Evolutionary conservation across 2,329 filamentous ascomycete species (phyloP).

Genomic region (Myriosclerotinia duriaeana): DNA sequence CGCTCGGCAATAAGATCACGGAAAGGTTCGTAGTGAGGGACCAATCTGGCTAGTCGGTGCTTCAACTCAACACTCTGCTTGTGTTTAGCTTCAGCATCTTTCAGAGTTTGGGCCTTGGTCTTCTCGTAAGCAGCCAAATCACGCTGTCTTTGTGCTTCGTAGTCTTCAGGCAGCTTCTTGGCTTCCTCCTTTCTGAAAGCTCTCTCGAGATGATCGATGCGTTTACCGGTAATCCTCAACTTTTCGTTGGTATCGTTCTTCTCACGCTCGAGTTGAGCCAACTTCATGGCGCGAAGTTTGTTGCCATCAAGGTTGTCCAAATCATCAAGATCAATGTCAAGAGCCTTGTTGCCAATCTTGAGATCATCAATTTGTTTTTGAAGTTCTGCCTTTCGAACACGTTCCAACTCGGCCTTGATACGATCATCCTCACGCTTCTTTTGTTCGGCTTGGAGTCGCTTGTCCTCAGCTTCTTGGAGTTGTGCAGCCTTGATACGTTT

Average conservation of each 20-base stretch:
- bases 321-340: conserved; percentile 75
- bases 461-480: conserved; percentile 83
- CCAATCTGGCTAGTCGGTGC: conserved; percentile 82
- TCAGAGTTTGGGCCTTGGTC: conserved; percentile 73
- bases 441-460: conserved; percentile 88
- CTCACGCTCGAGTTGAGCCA: conserved; percentile 93
- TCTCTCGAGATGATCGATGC: conserved; percentile 94
- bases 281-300: conserved; percentile 88
- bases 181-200: conserved; percentile 93
- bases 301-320: conserved; percentile 85
- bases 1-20: conserved; percentile 78
- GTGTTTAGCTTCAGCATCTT: conserved; percentile 83
- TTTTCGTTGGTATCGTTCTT: conserved; percentile 95
- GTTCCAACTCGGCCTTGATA: conserved; percentile 81
- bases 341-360: conserved; percentile 77
- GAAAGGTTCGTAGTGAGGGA: conserved; percentile 83
- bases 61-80: conserved; percentile 90
- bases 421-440: conserved; percentile 85
- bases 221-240: conserved; percentile 87
- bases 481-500: conserved; percentile 86
- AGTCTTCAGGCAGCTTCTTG: conserved; percentile 87
- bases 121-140: conserved; percentile 81
- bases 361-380: conserved; percentile 91
- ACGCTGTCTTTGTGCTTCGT: conserved; percentile 74
- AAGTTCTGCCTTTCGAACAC: conserved; percentile 87